phyloP scores from a whole-genome alignment of 2,329 filamentous ascomycete species.

The Helotiales sp. region DNA sequence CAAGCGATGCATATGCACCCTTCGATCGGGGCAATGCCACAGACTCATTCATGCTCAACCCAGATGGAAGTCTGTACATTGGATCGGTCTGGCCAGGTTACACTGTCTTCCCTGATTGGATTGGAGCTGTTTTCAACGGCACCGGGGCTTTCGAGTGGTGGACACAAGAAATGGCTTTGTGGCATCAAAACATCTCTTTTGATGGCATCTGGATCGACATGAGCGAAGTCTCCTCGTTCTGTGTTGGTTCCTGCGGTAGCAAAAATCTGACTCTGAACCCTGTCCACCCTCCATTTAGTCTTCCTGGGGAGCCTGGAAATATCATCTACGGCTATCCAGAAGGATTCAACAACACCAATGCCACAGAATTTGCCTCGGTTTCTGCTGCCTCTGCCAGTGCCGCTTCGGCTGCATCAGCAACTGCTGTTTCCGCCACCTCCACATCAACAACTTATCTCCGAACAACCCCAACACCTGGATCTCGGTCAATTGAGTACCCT shows the following conservation, averaged over 20 bases:
- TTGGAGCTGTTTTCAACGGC: constrained; percentile 63
- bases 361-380: constrained; percentile 67
- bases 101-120: constrained; percentile 73
- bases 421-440: constrained; percentile 37
- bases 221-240: constrained; percentile 68
- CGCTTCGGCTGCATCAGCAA: constrained; percentile 45
- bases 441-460: constrained; percentile 54
- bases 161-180: constrained; percentile 63
- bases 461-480: constrained; percentile 65
- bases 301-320: constrained; percentile 68
- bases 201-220: constrained; percentile 64
- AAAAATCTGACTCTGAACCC: constrained; percentile 69
- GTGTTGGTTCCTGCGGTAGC: constrained; percentile 73
- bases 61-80: constrained; percentile 60
- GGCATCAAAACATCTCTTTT: constrained; percentile 57
- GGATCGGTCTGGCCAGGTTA: constrained; percentile 78
- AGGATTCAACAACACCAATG: constrained; percentile 70
- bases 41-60: constrained; percentile 59
- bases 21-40: constrained; percentile 66
- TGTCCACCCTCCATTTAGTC: constrained; percentile 66
- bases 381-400: constrained; percentile 59
- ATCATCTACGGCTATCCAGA: constrained; percentile 68
- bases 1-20: constrained; percentile 64
- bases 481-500: constrained; percentile 72
- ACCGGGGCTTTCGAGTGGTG: constrained; percentile 71